Evolutionary conservation across 129 eudicot species (phyloP).

Genomic region (Artemisia annua): DNA sequence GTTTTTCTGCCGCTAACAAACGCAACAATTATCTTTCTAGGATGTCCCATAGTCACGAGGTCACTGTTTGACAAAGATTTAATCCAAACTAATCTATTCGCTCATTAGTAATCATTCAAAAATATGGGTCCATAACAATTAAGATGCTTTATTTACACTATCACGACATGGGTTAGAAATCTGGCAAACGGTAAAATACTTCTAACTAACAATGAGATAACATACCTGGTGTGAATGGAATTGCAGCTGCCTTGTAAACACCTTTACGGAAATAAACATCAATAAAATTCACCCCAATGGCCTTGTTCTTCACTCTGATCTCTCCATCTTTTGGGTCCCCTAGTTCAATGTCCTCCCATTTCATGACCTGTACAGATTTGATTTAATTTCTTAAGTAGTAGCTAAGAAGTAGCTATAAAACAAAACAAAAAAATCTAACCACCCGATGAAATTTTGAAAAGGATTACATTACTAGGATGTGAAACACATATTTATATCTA

Average conservation of each 20-base stretch:
- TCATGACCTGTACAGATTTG: conserved; percentile 53
- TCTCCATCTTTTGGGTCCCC: conserved; percentile 95
- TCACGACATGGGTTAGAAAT: background rate
- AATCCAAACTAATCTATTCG: background rate
- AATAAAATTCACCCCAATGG: conserved; percentile 86
- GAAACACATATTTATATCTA: no score
- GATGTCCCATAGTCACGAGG: background rate
- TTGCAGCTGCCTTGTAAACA: conserved; percentile 62
- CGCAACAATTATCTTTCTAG: background rate
- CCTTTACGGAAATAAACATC: conserved; percentile 83
- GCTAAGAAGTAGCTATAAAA: background rate
- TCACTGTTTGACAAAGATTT: conserved; percentile 13
- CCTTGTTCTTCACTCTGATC: conserved; percentile 73
- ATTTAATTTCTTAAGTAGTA: background rate
- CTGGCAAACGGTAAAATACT: conserved; percentile 3
- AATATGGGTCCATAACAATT: background rate
- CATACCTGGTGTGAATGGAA: conserved; percentile 85
- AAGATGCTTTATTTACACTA: background rate
- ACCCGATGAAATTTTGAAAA: background rate
- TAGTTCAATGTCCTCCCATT: conserved; percentile 89
- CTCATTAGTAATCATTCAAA: background rate
- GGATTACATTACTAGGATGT: no score
- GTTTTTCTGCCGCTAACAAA: background rate
- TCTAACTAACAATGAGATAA: background rate
- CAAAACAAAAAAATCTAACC: background rate